A percentile compares a stretch with the other conserved stretches of the same genome.
These are phyloP conservation scores for Penicillium turbatum DNA, from an alignment of 495 filamentous ascomycete species.

Conservation along the genomic window DNA sequence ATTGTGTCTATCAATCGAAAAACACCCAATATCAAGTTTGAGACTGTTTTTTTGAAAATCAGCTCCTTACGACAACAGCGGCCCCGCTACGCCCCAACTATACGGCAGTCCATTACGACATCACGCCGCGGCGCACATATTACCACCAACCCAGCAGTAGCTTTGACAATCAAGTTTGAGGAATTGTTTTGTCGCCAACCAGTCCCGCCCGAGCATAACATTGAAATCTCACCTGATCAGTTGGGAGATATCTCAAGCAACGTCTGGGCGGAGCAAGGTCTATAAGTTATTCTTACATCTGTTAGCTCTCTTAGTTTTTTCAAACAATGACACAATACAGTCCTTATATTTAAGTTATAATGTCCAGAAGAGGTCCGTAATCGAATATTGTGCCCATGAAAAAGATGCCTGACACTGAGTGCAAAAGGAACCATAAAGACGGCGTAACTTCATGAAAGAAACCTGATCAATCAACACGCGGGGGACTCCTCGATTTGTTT, in stretches of 20 bases:
- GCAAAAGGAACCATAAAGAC: background rate
- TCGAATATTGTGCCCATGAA: background rate
- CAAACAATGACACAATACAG: no score
- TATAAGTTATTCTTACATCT: no score
- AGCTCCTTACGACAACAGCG: background rate
- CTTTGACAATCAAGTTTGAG: background rate
- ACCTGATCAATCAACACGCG: conserved; percentile 28
- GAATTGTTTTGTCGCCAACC: background rate
- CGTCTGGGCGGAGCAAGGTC: background rate
- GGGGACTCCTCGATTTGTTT: conserved; percentile 31
- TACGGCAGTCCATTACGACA: background rate
- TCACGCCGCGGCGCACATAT: background rate
- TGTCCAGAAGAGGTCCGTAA: conserved; percentile 1
- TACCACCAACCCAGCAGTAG: background rate
- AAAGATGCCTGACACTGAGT: background rate
- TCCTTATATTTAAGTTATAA: no score
- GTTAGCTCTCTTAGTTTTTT: no score
- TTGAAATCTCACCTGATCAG: background rate
- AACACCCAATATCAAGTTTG: background rate
- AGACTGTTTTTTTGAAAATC: background rate
- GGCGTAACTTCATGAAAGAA: background rate
- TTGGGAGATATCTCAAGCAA: background rate
- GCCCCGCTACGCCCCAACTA: background rate
- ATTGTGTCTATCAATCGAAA: background rate
- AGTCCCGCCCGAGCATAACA: background rate